Base-by-base conservation (phyloP, 2,329 filamentous ascomycete genomes). In the Aspergillus sp. region DNA sequence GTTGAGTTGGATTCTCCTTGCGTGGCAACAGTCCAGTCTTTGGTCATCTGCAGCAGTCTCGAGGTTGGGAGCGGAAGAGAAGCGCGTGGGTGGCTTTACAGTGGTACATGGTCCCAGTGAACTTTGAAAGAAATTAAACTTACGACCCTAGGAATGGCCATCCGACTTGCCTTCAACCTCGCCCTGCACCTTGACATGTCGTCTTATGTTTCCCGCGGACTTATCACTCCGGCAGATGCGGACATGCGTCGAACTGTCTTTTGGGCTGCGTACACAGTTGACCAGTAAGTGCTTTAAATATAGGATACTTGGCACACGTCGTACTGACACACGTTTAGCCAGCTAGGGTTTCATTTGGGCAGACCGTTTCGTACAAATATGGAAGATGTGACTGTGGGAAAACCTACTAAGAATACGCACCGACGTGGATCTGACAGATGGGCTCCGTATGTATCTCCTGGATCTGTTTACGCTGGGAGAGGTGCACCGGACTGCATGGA, bases 221-320 rank as follows among this genome's bases (percentile, higher is more conserved):
- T 48, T 24, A 61, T 67, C 3, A 57, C 49, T 11, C 44, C 47
- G 8, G 60, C 53, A 5, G 62, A 67, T 14, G 64, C 64, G 2
- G 61, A 66, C 3, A 27, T 74, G 6, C 69, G 75, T 15, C 64
- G 66, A n/a, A 66, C 66, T 2, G 68, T 72, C 0, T 77, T 77
- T 47, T 77, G 75, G 75, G 68, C 66, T 7, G 66, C 67, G 19
- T 76, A 70, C 54, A 64, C 35, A 2, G 49, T 53, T 23, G 55
- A 57, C 17, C 50, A 45, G 50, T 53, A 31, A 31, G 37, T 6
- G 35, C 5, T 7, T 21, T 17, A 21, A 5, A n/a, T 8, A 41
- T 24, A 11, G 12, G n/a, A 9, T 31, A 17, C 4, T 12, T 24
- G 11, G 8, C 2, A 23, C 19, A 9, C 19, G 6, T n/a, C 21